A percentile compares a stretch with the other conserved stretches of the same genome.
Evolutionary conservation across 2,329 filamentous ascomycete species (phyloP).

Genomic region (Aspergillus floridensis): DNA sequence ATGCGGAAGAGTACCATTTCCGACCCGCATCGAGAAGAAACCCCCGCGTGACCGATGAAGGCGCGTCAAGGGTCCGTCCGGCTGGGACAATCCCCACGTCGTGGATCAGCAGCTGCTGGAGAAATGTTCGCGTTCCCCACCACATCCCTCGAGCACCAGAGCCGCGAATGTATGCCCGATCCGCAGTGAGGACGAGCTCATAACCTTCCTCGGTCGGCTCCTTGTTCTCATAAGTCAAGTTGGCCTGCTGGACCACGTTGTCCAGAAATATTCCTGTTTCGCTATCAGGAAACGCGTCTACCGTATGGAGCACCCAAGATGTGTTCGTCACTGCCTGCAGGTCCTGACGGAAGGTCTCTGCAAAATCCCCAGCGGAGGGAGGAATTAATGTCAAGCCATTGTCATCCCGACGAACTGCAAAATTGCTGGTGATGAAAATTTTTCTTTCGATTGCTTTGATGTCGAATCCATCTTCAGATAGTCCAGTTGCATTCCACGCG

Average conservation of each 20-base stretch:
- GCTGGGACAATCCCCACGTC: conserved; percentile 36
- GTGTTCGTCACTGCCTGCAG: conserved; percentile 41
- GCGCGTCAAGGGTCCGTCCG: conserved; percentile 50
- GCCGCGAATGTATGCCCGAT: conserved; percentile 48
- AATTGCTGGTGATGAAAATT: conserved; percentile 41
- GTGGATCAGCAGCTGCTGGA: conserved; percentile 50
- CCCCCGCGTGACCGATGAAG: conserved; percentile 52
- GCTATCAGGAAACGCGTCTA: conserved; percentile 34
- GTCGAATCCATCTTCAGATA: background rate
- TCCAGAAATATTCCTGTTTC: conserved; percentile 47
- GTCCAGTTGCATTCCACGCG: background rate
- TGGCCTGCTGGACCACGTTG: conserved; percentile 12
- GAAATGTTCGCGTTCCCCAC: conserved; percentile 57
- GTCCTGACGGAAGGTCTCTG: conserved; percentile 47
- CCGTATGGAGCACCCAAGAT: conserved; percentile 43
- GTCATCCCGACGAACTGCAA: conserved; percentile 43
- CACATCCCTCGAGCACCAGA: conserved; percentile 56
- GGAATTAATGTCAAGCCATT: conserved; percentile 53
- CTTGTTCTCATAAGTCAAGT: conserved; percentile 50
- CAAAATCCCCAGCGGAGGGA: conserved; percentile 51
- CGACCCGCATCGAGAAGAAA: conserved; percentile 55
- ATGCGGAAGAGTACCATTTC: conserved; percentile 56
- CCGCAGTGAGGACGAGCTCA: conserved; percentile 39
- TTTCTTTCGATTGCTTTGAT: background rate
- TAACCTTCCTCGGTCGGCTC: conserved; percentile 52